Conservation (phyloP, 2,329 filamentous ascomycete species). For the Cordyceps cateniannulata region DNA sequence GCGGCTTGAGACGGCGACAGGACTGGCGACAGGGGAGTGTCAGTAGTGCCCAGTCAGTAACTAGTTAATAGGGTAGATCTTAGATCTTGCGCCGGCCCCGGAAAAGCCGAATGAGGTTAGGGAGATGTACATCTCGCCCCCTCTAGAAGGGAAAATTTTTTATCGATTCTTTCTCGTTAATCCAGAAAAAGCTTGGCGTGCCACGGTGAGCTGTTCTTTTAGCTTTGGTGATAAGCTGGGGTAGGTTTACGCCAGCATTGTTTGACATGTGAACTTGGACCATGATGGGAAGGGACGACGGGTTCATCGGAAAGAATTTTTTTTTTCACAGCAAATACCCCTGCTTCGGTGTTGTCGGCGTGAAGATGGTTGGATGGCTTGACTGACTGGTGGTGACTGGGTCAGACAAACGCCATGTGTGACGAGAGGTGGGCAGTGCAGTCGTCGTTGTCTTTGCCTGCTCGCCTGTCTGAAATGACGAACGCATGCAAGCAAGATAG, state of each 20-base stretch:
- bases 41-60: constrained; percentile 22
- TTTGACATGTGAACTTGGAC: not conserved
- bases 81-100: constrained; percentile 23
- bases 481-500: not conserved
- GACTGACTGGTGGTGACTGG: not conserved
- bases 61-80: no score
- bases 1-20: constrained; percentile 3
- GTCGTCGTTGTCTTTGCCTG: not conserved
- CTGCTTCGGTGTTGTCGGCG: not conserved
- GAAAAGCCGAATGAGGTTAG: constrained; percentile 26
- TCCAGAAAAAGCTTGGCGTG: not conserved
- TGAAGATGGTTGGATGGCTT: not conserved
- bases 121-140: not conserved
- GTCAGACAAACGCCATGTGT: constrained; percentile 1
- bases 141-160: not conserved
- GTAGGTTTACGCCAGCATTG: not conserved
- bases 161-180: not conserved
- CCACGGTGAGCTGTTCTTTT: not conserved
- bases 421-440: not conserved
- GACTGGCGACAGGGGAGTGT: constrained; percentile 12
- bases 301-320: not conserved
- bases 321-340: not conserved
- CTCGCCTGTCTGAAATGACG: not conserved
- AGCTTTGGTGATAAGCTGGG: not conserved
- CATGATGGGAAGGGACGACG: no score